Conservation (phyloP, 495 filamentous ascomycete species). For the Annulohypoxylon nitens region DNA sequence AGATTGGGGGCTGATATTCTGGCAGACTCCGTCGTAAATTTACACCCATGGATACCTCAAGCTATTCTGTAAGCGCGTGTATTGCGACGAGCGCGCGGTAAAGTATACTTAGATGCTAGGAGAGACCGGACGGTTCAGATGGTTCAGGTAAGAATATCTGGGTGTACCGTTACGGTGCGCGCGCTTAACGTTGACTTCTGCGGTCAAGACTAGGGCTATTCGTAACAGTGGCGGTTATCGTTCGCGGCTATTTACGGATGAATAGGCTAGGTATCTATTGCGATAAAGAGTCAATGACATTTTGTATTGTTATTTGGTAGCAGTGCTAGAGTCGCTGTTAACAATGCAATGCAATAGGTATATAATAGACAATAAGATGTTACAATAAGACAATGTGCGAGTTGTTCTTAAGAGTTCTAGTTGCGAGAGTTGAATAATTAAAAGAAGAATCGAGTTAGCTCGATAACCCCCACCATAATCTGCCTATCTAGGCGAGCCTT, state of each 20-base stretch:
- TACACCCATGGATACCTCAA: background rate
- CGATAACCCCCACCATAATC: background rate
- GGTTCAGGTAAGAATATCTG: background rate
- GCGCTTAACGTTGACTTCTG: conserved; percentile 29
- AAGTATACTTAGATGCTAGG: background rate
- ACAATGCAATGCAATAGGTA: background rate
- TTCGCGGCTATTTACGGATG: background rate
- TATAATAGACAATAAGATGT: background rate
- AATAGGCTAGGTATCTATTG: background rate
- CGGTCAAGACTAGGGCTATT: background rate
- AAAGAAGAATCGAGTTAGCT: too few species aligned
- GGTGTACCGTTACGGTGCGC: conserved; percentile 13
- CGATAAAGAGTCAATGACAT: background rate
- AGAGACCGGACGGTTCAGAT: background rate
- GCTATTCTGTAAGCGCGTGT: conserved; percentile 1
- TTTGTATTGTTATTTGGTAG: background rate
- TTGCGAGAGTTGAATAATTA: conserved; percentile 8
- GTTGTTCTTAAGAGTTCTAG: background rate
- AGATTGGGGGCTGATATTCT: background rate
- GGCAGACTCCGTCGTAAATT: conserved; percentile 7
- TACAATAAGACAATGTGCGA: conserved; percentile 17
- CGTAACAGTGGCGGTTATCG: conserved; percentile 7
- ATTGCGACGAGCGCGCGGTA: conserved; percentile 29
- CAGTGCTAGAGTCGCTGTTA: background rate
- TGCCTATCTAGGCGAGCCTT: conserved; percentile 8